Evolutionary conservation across 805 yeast genomes (phyloP), one percentile per base, ranked within the genome.

Genomic region (Saturnispora sanitii): DNA sequence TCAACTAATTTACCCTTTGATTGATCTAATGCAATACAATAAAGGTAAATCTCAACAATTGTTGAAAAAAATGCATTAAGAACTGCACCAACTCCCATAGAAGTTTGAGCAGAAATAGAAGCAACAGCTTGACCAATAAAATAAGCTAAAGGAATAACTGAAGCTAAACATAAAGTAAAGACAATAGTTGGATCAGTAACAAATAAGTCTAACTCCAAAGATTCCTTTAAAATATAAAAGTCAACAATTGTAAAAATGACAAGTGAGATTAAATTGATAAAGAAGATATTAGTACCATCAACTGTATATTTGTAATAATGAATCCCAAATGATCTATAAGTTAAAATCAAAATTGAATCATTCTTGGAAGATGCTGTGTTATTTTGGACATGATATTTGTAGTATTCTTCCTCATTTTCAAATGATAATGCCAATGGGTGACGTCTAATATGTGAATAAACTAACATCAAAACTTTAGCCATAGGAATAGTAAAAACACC

Each of bases 41-140:
- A 92, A 37, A 90, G 65, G 58, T 80, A 92, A 7, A 92, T 82
- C 58, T 92, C 98, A 6, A 92, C 97, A 37, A 92, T 73, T 0
- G 98, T 88, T 2, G 97, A 88, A 68, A 92, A 92, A 54, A 92
- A 90, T 1, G 98, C 98, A 59, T 92, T 92, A 52, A 92, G 87
- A 0, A 88, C 96, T 1, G 98, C 98, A 66, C 97, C 97, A 45
- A 92, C 78, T 22, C 97, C 96, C 98, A 92, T 92, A 0, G 96
- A 88, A 1, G 96, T 85, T 64, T 92, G 98, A 0, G 98, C 97
- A 6, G 95, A 83, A 44, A 92, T 92, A 2, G 97, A 88, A 0
- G 98, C 98, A n/a, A 92, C 98, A 5, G 97, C 97, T 61, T 90
- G 97, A 3, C 98, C 98, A 51, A 92, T 88, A 62, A 87, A 92